Evolutionary conservation across 805 yeast genomes (phyloP), one percentile per base, ranked within the genome.

Genomic region (Lachancea fermentati): DNA sequence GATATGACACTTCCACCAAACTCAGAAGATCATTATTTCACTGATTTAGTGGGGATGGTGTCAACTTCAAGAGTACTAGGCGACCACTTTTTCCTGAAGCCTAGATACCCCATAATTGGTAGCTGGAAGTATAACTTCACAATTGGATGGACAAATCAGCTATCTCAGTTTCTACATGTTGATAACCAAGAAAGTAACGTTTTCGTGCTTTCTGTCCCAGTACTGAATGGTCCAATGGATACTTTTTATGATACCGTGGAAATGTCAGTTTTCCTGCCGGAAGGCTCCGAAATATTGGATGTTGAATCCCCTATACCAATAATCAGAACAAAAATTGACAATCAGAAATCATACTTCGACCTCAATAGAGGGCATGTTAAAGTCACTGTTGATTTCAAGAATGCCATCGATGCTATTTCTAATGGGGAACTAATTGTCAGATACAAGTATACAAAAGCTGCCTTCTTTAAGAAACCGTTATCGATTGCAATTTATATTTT

Each of bases 71-170:
- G 68, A 46, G 56, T 65, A 3, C 39, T 56, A 12, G 49, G 50
- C 4, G 57, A 62, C 38, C 58, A 50, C 45, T 65, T 86, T 35
- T 67, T 80, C 26, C 61, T 93, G 48, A 76, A 74, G 55, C 97
- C 97, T 42, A 75, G 98, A 61, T 93, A 71, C 69, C 98, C 98
- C n/a, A 60, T 93, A 5, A 85, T 86, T 63, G 98, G 98, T 36
- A 94, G 89, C 32, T 93, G 98, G 98, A 74, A 80, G 54, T 91
- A 87, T 65, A 87, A 91, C 65, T 93, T 86, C 71, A 93, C 97
- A 16, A 63, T 91, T 51, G 97, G 97, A n/a, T 93, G 96, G 96
- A 76, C 81, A 36, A 75, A 78, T 48, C 66, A 70, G 15, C 63
- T 89, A 31, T 54, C 66, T 12, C 65, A 75, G 33, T 80, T 72